A percentile compares a stretch with the other conserved stretches of the same genome.
phyloP scores from a whole-genome alignment of 257 asterid species.

The Cinchona pubescens region DNA sequence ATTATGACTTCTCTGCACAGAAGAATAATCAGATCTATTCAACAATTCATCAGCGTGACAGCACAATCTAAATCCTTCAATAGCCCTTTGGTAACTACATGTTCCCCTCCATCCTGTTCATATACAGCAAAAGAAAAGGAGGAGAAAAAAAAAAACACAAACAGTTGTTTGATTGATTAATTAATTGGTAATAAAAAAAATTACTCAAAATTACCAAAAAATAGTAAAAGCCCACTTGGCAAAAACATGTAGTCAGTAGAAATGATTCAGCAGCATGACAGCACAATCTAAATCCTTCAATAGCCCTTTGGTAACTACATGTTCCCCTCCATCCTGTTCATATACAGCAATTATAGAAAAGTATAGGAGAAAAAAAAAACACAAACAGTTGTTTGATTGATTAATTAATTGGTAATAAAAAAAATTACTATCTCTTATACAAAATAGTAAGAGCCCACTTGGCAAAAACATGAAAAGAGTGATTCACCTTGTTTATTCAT shows the following conservation, averaged over 20 bases:
- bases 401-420: not conserved
- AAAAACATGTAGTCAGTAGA: too few species aligned
- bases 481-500: slow-evolving; percentile 5
- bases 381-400: not conserved
- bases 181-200: not conserved
- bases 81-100: not conserved
- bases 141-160: not conserved
- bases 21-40: slow-evolving; percentile 25
- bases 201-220: not conserved
- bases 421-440: not conserved
- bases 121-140: not conserved
- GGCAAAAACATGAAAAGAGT: not conserved
- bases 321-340: not conserved
- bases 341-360: not conserved
- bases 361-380: not conserved
- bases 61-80: not conserved
- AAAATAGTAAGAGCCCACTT: slow-evolving; percentile 4
- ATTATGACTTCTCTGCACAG: not conserved
- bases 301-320: not conserved
- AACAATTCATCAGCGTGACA: not conserved
- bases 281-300: not conserved
- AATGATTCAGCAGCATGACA: not conserved
- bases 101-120: not conserved
- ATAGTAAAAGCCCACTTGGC: slow-evolving; percentile 10
- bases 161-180: not conserved